Evolutionary conservation across 192 early-diverging fungal species (phyloP), one percentile per base, ranked within the genome.

Genomic region (Backusella australiensis): DNA sequence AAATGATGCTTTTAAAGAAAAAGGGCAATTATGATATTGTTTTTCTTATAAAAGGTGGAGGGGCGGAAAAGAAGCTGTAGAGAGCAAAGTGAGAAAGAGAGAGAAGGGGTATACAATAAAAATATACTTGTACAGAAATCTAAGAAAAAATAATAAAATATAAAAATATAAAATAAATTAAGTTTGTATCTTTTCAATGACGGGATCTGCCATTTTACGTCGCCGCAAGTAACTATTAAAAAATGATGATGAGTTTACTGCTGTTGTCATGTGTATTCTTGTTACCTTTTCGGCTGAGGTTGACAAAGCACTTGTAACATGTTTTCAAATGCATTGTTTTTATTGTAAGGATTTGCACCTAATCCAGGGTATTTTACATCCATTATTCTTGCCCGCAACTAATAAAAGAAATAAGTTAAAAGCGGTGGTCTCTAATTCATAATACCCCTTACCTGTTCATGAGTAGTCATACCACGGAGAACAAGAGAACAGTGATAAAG

Each of bases 381-480:
- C 26, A 75, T 56, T 21, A 73, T 42, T 1, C 23, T 42, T 34
- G 78, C 72, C 17, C 78, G 73, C 19, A 79, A 21, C 78, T 79
- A 68, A 38, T 23, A 59, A 26, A 32, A 44, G n/a, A 42, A 72
- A 52, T n/a, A 70, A 66, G 39, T 44, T 17, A 39, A 39, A 39
- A 12, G 11, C 11, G 38, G 11, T 39, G 38, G 9, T 73, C 14
- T 42, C 19, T 29, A 26, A 44, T 53, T 36, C 14, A 6, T 35
- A 6, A 15, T 14, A 41, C n/a, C 15, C 12, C 72, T 83, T 74
- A 95, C 86, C 75, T 95, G 89, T 82, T 98, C 96, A 79, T 97
- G 95, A 0, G 96, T 98, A 9, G 96, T 96, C n/a, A 95, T 76
- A 73, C 93, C 94, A 26, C 86, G 83, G 34, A 85, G 84, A 17